A percentile compares a stretch with the other conserved stretches of the same genome.
phyloP scores from a whole-genome alignment of 176 grass and related monocot species.

The Triticum urartu region DNA sequence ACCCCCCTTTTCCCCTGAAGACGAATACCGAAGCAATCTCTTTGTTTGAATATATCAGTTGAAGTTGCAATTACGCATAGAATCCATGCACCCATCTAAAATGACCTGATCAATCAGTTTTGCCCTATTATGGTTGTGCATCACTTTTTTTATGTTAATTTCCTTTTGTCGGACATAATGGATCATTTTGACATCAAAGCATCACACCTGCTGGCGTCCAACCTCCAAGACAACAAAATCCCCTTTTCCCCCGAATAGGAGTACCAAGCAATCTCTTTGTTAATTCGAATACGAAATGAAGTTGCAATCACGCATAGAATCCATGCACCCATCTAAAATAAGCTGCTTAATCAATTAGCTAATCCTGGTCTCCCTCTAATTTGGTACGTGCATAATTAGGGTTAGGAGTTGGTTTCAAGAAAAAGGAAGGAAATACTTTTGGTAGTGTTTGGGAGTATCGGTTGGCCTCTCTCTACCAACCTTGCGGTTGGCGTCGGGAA shows the following conservation, averaged over 20 bases:
- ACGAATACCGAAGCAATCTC: not conserved
- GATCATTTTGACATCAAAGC: not conserved
- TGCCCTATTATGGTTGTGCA: no score
- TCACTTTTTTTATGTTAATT: no score
- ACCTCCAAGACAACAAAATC: not conserved
- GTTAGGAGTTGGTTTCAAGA: conserved; percentile 52
- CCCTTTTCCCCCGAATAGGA: not conserved
- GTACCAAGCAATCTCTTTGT: not conserved
- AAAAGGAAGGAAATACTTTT: conserved; percentile 48
- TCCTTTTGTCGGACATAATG: not conserved
- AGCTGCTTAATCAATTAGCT: not conserved
- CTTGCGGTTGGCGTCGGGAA: conserved; percentile 52
- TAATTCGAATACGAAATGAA: not conserved
- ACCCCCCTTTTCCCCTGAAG: not conserved
- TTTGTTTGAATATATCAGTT: not conserved
- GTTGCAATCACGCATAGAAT: conserved; percentile 29
- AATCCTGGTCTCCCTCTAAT: conserved; percentile 17
- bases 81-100: conserved; percentile 5
- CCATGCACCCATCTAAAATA: conserved; percentile 1
- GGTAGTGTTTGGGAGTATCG: conserved; percentile 29
- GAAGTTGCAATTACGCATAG: conserved; percentile 14
- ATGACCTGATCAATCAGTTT: not conserved
- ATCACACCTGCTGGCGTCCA: not conserved
- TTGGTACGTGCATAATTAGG: conserved; percentile 53
- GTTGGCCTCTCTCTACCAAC: conserved; percentile 54